Base-by-base conservation (phyloP, 169 alveolate species). In the Amoebophrya sp. region DNA sequence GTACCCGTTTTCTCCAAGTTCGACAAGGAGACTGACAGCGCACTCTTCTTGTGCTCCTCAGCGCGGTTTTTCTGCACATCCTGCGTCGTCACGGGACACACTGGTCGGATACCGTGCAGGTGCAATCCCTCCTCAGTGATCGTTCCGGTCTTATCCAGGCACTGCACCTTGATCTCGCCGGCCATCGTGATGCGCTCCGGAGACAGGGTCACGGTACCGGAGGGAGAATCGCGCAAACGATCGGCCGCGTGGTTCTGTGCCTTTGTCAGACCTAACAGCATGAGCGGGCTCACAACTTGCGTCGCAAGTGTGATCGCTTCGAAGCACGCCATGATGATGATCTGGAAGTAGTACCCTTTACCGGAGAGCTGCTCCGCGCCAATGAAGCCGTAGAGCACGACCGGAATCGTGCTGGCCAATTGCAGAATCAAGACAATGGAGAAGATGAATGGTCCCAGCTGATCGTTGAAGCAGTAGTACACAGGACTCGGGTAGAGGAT, bases 181-280 rank as follows among this genome's bases (percentile, higher is more conserved):
- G 83, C 83, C 83, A 65, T 65, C 39, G n/a, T 65, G 38, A 65
- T 65, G 83, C 83, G 83, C 83, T 65, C 83, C 33, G 83, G 83
- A 10, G 83, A 65, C 33, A 65, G 83, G 2, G 83, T 65, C 33
- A 6, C 2, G 3, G 83, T 65, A 10, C 39, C n/a, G 33, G 83
- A 65, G 36, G 83, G 83, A 10, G 83, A 65, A 36, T 65, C n/a
- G 38, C n/a, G 18, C 33, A 65, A 18, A 29, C 83, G 83, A 36
- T 65, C 83, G 10, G 83, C 83, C 3, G 83, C 83, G 83, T 36
- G 18, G 38, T 65, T 29, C 83, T 65, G 83, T 36, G 83, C 12
- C 26, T 65, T 29, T 6, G 33, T 26, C 39, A 65, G 83, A 1
- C 83, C 83, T 29, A 65, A 36, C 83, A 65, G 83, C 83, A 65